Conservation (phyloP, 495 filamentous ascomycete genomes). For the Oidiodendron maius region DNA sequence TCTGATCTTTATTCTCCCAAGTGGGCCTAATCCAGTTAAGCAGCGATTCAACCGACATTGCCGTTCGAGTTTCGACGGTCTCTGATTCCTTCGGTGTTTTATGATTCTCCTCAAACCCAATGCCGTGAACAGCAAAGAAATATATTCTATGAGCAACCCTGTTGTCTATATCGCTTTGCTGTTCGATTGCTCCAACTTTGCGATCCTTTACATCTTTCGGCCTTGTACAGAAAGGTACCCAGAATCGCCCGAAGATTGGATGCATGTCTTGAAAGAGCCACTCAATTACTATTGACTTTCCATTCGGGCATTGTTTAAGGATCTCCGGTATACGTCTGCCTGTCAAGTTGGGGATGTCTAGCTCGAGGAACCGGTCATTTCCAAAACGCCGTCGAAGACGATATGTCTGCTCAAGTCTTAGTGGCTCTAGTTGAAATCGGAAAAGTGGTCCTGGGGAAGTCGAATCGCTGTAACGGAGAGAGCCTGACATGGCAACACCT, state of each 20-base stretch:
- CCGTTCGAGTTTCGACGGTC: not conserved
- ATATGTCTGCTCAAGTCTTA: conserved; percentile 15
- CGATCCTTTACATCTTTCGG: conserved; percentile 9
- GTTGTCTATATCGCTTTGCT: conserved; percentile 5
- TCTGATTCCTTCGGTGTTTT: not conserved
- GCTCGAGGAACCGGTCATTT: conserved; percentile 18
- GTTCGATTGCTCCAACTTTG: conserved; percentile 9
- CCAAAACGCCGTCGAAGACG: conserved; percentile 17
- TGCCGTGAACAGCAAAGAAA: conserved; percentile 48
- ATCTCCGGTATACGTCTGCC: conserved; percentile 10
- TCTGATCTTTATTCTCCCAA: conserved; percentile 33
- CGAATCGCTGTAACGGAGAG: not conserved
- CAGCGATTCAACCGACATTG: conserved; percentile 36
- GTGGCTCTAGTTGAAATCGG: conserved; percentile 11
- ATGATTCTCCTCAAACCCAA: conserved; percentile 7
- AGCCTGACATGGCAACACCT: conserved; percentile 11
- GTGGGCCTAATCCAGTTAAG: conserved; percentile 46
- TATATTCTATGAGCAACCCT: conserved; percentile 34
- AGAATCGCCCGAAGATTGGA: conserved; percentile 9
- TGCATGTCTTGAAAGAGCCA: conserved; percentile 18
- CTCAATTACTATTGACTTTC: conserved; percentile 5
- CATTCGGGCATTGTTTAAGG: conserved; percentile 1
- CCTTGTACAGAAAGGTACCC: conserved; percentile 18
- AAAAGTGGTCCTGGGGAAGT: conserved; percentile 4
- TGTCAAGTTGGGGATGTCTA: conserved; percentile 15